A percentile compares a stretch with the other conserved stretches of the same genome.
Evolutionary conservation across 73 alveolate species (phyloP).

Genomic region (Tetrahymena borealis): DNA sequence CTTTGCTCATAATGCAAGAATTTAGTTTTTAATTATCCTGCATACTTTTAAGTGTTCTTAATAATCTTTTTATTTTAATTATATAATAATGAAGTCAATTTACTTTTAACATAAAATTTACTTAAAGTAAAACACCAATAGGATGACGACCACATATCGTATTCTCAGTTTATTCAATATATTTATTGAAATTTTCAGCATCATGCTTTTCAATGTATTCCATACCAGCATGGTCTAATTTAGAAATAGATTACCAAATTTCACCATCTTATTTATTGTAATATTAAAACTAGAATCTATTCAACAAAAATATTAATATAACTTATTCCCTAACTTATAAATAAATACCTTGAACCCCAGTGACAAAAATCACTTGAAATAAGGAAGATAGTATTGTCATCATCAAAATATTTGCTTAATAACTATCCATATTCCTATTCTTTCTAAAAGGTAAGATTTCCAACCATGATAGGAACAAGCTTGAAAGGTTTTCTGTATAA

Average conservation of each 20-base stretch:
- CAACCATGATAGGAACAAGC: constrained; percentile 92
- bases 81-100: neutral
- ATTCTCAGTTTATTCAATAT: constrained; percentile 63
- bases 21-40: constrained; percentile 39
- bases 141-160: constrained; percentile 93
- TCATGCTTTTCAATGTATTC: constrained; percentile 53
- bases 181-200: constrained; percentile 50
- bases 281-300: constrained; percentile 51
- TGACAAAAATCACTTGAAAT: constrained; percentile 94
- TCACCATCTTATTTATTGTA: constrained; percentile 62
- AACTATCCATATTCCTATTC: constrained; percentile 69
- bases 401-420: constrained; percentile 66
- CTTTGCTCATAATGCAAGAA: constrained; percentile 70
- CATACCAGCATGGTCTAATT: constrained; percentile 73
- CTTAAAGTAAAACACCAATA: constrained; percentile 58
- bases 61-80: neutral
- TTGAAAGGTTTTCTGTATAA: constrained; percentile 45
- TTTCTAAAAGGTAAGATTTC: constrained; percentile 57
- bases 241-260: constrained; percentile 62
- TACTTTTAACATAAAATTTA: neutral
- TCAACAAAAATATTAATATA: neutral
- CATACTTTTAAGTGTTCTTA: constrained; percentile 19
- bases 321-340: constrained; percentile 21
- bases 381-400: constrained; percentile 74
- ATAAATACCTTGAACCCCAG: constrained; percentile 83